Percentiles rank a stretch among this genome's conserved stretches.
These are phyloP conservation scores for Camelina hispida DNA, from an alignment of 345 rosid genomes.

Conservation along the genomic window DNA sequence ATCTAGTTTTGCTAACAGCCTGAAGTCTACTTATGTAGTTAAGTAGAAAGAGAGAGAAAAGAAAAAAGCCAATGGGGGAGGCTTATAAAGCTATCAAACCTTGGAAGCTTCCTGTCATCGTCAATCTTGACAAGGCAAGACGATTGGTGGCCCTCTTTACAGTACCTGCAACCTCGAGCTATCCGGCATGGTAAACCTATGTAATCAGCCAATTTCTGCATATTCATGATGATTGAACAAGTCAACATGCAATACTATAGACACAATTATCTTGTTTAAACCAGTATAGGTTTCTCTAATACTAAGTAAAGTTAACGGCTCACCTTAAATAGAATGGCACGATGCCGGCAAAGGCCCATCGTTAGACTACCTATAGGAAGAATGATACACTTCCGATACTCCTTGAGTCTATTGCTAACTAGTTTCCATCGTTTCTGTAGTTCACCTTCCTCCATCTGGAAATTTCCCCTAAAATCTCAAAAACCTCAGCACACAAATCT, in stretches of 20 bases:
- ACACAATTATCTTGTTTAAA: too few relatives aligned
- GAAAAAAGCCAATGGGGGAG: neutral
- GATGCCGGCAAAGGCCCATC: conserved; percentile 90
- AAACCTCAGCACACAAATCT: conserved; percentile 34
- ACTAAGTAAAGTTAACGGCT: too few relatives aligned
- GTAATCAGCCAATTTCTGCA: conserved; percentile 95
- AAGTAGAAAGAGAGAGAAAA: conserved; percentile 11
- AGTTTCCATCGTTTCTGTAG: conserved; percentile 83
- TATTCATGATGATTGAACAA: conserved; percentile 14
- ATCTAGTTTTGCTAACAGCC: neutral
- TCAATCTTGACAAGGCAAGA: conserved; percentile 93
- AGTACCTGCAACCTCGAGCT: conserved; percentile 93
- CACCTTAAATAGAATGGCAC: conserved; percentile 96
- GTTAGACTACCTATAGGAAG: conserved; percentile 89
- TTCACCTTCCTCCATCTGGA: conserved; percentile 80
- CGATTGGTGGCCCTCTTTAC: conserved; percentile 79
- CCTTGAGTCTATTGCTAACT: conserved; percentile 70
- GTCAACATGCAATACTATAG: neutral
- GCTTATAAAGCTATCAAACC: conserved; percentile 51
- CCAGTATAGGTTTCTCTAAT: too few relatives aligned
- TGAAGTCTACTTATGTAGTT: conserved; percentile 20
- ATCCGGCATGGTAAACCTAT: conserved; percentile 98
- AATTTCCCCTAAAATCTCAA: conserved; percentile 66
- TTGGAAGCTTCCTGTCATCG: conserved; percentile 67
- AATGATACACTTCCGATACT: conserved; percentile 71